Percentiles rank a stretch among this genome's conserved stretches.
phyloP scores from a whole-genome alignment of 1,139 yeast genomes.

The Suhomyces bribrorum region DNA sequence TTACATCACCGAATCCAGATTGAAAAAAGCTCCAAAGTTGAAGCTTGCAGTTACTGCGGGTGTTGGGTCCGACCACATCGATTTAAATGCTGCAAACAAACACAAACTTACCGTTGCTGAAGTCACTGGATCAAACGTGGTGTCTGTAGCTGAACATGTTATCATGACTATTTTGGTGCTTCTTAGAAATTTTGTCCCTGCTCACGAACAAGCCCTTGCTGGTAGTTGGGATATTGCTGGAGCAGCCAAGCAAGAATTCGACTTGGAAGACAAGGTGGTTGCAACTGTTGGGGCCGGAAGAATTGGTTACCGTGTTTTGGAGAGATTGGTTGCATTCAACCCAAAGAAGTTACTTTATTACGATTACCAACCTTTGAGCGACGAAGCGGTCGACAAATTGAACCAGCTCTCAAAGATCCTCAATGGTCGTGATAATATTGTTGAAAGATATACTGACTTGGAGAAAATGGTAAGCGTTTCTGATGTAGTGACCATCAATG shows the following conservation, averaged over 20 bases:
- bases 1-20: conserved; percentile 65
- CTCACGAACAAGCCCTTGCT: conserved; percentile 62
- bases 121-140: conserved; percentile 82
- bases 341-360: conserved; percentile 72
- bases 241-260: conserved; percentile 71
- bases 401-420: conserved; percentile 41
- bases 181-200: conserved; percentile 77
- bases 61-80: conserved; percentile 83
- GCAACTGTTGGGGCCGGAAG: conserved; percentile 85
- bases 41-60: conserved; percentile 79
- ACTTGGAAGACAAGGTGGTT: conserved; percentile 72
- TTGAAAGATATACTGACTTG: conserved; percentile 61
- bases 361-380: conserved; percentile 72
- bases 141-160: conserved; percentile 81
- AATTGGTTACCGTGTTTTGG: conserved; percentile 76
- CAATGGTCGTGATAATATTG: conserved; percentile 37
- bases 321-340: conserved; percentile 71
- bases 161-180: conserved; percentile 71
- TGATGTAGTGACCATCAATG: conserved; percentile 76
- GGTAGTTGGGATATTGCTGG: conserved; percentile 80
- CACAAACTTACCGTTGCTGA: conserved; percentile 66
- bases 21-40: conserved; percentile 70
- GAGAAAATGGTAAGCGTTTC: conserved; percentile 70
- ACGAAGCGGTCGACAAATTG: conserved; percentile 55
- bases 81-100: conserved; percentile 70